Base-by-base conservation (phyloP, 2,329 filamentous ascomycete genomes). In the Dichotomopilus funicola region DNA sequence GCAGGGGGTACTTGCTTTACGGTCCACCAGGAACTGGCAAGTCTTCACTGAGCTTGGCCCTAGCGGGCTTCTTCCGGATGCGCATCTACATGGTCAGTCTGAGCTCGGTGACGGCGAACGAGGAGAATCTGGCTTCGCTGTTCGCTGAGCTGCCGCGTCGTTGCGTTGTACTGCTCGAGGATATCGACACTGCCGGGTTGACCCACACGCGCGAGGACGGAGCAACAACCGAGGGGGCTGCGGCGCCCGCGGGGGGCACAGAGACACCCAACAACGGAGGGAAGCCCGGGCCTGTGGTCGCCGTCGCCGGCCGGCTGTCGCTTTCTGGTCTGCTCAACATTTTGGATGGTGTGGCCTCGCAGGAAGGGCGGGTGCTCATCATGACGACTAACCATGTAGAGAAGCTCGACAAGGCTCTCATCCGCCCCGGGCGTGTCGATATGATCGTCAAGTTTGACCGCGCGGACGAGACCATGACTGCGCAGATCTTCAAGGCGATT, bases 21-120 rank as follows among this genome's bases (percentile, higher is more conserved):
- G 90, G 90, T 0, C 88, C 89, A 0, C 88, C 88, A 0, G 88
- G 89, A 0, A 91, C 88, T 0, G 88, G 89, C 11, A 94, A 92
- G 70, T 87, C 83, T 45, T 87, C 83, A 46, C 75, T 90, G 1
- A 85, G 81, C 60, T 78, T 89, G 43, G 86, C 87, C 0, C 75
- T 88, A 49, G 85, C 87, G 0, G 87, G 87, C 5, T 79, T 82
- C 64, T 86, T 89, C 66, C 80, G 82, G 56, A 78, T 90, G 71
- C 78, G 81, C 49, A 86, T 90, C 59, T 89, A 89, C 69, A 86
- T 89, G 54, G 77, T 89, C 60, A 86, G 79, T 64, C 72, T 90
- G 42, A 87, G 79, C 67, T 87, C 83, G 3, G 72, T 73, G 33
- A 74, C 75, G 2, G 75, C 86, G 13, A 85, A 75, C 47, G 87